Percentiles rank a stretch among this genome's conserved stretches.
These are phyloP conservation scores for Lizonia empirigonia DNA, from an alignment of 2,329 filamentous ascomycete genomes.

Conservation along the genomic window DNA sequence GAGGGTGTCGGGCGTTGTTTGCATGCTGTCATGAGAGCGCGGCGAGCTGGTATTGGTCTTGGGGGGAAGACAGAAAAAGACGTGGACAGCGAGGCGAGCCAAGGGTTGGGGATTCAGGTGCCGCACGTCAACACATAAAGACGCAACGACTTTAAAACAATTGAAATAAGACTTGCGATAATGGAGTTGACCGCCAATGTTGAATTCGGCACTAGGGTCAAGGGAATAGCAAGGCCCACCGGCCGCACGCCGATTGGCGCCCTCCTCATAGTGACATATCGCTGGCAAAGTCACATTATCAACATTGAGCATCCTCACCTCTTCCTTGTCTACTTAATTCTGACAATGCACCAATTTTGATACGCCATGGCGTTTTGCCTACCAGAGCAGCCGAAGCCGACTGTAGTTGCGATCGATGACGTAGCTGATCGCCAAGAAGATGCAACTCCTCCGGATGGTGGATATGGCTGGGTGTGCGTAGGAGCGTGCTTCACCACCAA, in stretches of 20 bases:
- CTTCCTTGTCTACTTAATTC: neutral
- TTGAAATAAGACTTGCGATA: neutral
- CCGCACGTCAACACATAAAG: neutral
- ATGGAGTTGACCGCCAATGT: neutral
- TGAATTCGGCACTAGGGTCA: neutral
- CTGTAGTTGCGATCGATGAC: neutral
- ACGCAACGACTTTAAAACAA: neutral
- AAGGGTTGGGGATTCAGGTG: conserved; percentile 1
- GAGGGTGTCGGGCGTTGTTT: conserved; percentile 79
- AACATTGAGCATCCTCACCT: neutral
- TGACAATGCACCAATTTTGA: neutral
- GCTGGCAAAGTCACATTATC: neutral
- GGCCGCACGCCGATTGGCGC: neutral
- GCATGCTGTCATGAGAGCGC: conserved; percentile 69
- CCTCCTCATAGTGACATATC: neutral
- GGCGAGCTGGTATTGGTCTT: conserved; percentile 76
- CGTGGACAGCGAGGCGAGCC: conserved; percentile 48
- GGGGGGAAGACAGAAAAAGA: conserved; percentile 68
- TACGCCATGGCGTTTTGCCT: neutral
- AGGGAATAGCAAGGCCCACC: neutral
- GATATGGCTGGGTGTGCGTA: conserved; percentile 65
- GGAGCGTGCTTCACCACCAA: conserved; percentile 42
- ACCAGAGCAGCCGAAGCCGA: neutral
- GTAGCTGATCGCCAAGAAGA: neutral
- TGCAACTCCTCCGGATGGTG: conserved; percentile 60